Conservation (phyloP, 768 basidiomycete genomes). For the Trametes coccinea region DNA sequence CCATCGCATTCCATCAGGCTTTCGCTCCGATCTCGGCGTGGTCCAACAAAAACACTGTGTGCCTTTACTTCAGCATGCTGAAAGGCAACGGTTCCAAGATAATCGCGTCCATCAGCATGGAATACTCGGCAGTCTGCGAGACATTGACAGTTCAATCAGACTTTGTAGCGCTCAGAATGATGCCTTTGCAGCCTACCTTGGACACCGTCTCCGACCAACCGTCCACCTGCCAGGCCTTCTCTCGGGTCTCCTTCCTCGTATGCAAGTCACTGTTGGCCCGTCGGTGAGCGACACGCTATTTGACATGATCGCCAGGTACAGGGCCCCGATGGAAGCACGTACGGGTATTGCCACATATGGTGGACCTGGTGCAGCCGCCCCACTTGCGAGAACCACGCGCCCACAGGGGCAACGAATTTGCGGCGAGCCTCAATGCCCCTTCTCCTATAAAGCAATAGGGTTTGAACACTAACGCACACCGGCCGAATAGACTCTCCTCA, state of each 20-base stretch:
- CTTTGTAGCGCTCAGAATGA: not conserved
- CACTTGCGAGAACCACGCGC: slow-evolving; percentile 91
- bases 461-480: not conserved
- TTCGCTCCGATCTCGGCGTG: not conserved
- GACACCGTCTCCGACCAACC: slow-evolving; percentile 95
- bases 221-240: slow-evolving; percentile 91
- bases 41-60: not conserved
- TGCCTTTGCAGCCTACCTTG: slow-evolving; percentile 53
- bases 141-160: not conserved
- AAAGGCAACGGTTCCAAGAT: slow-evolving; percentile 79
- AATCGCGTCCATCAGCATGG: slow-evolving; percentile 83
- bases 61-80: slow-evolving; percentile 73
- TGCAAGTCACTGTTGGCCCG: slow-evolving; percentile 59
- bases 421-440: slow-evolving; percentile 92
- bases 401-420: slow-evolving; percentile 81
- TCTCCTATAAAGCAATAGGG: slow-evolving; percentile 53
- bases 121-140: slow-evolving; percentile 83
- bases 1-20: not conserved
- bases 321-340: slow-evolving; percentile 20
- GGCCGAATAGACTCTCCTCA: slow-evolving; percentile 29
- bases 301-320: slow-evolving; percentile 7
- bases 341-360: slow-evolving; percentile 98
- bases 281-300: slow-evolving; percentile 16
- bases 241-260: slow-evolving; percentile 77
- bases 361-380: slow-evolving; percentile 87